Base-by-base conservation (phyloP, 495 filamentous ascomycete species). In the Stereocaulon alpinum region DNA sequence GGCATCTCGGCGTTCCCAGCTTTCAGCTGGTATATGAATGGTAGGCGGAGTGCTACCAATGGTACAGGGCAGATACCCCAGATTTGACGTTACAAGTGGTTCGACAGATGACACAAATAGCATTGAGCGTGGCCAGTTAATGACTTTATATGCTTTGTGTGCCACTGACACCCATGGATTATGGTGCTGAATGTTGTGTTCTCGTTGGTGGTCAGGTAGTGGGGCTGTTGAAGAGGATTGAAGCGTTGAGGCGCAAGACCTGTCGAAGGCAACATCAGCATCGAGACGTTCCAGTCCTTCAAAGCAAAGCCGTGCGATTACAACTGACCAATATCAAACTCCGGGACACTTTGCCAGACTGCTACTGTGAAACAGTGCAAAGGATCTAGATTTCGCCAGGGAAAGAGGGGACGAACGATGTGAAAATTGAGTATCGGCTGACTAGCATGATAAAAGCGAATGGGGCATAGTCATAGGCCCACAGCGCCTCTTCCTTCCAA, bases 341-440 rank as follows among this genome's bases (percentile, higher is more conserved):
- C 18, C 27, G 0, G 29, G 43, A 17, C 7, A 24, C 1, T 53
- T 4, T 29, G 24, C 1, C 50, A 40, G 15, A 53, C 34, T 9
- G n/a, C 22, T 37, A 2, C 17, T 37, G 34, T 37, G 9, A 12
- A 37, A 37, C 12, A 12, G 34, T 37, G 34, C 7, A 10, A 9
- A 37, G 12, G 34, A 37, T 37, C 34, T 7, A 37, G 34, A 12
- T 11, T 15, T 32, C 6, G 15, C 9, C 1, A 55, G 15, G 14
- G 5, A 22, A 32, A 37, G 43, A 27, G 27, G 32, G 42, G 18
- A 24, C 14, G 3, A 12, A 58, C 0, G 44, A 40, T 24, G 44
- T 18, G 56, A n/a, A 40, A 43, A 49, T 40, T 58, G 32, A 49
- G 56, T 40, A n/a, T n/a, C 32, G 56, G 44, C 32, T 27, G 14